Evolutionary conservation across 176 grass and related monocot species (phyloP), one percentile per base, ranked within the genome.

Genomic region (Ensete ventricosum): DNA sequence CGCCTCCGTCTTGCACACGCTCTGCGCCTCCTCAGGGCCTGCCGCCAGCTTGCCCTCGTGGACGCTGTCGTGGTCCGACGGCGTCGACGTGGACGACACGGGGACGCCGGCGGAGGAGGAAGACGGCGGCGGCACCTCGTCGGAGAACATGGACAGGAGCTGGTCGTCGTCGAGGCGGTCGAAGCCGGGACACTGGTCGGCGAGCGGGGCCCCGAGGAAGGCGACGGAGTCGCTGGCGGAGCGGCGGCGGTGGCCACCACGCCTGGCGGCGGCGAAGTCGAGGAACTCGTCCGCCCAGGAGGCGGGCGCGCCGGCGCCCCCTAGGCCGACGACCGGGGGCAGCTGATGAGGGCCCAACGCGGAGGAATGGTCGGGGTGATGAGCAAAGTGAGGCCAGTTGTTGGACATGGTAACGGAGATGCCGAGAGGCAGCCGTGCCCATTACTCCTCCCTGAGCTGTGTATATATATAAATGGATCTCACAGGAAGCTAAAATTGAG

Each of bases 81-180:
- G 52, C 1, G 54, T 43, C 14, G 54, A 34, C 14, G 25, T 24
- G 12, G 73, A 11, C 2, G 26, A 4, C 14, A 17, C 8, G 17
- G 29, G 8, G 34, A 16, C 6, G 13, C 14, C 23, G 22, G 11
- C 21, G 63, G 73, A 11, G 1, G 81, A 76, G 25, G 79, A 79
- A 2, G 77, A 78, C 76, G 80, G 72, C 77, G 72, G 76, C 71
- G 77, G 76, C 65, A 83, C 87, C 43, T 83, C 85, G 67, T 97
- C 90, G 48, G 90, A 87, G 82, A 97, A 97, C 84, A 97, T 93
- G 85, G 88, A 91, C 85, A 97, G 88, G 87, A 97, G 85, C 84
- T 93, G 94, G 62, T 90, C 85, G 58, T 97, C 94, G 24, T 93
- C 90, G 20, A 97, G 82, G 55, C 92, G 76, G 81, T 92, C 92